These are phyloP conservation scores for Fusarium sp. DNA, from an alignment of 2,329 filamentous ascomycete species.

Conservation along the genomic window DNA sequence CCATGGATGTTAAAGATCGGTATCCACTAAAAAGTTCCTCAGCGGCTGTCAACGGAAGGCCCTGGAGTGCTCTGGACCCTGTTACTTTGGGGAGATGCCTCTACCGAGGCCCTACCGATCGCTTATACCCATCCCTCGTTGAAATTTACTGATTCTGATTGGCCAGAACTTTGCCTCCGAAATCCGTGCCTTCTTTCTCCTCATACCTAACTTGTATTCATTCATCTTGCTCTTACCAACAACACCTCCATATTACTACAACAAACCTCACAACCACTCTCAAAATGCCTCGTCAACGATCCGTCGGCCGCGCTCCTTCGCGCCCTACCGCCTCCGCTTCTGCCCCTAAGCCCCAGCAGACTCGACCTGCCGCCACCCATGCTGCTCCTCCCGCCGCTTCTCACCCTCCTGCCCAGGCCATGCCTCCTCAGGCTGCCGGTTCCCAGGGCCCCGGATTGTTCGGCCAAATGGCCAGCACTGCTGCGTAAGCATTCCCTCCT, in stretches of 20 bases:
- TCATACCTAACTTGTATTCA: constrained; percentile 22
- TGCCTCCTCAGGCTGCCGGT: constrained; percentile 49
- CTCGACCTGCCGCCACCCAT: constrained; percentile 77
- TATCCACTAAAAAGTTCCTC: constrained; percentile 25
- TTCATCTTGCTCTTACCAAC: constrained; percentile 5
- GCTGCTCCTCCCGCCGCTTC: constrained; percentile 62
- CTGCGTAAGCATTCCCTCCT: constrained; percentile 79
- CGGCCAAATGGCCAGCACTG: constrained; percentile 96
- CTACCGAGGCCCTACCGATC: constrained; percentile 45
- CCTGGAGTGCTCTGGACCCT: constrained; percentile 32
- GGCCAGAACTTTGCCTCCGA: constrained; percentile 38
- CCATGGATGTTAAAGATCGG: background rate
- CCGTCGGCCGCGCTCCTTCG: constrained; percentile 71
- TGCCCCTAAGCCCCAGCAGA: constrained; percentile 69
- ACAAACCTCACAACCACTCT: constrained; percentile 12
- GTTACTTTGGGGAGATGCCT: constrained; percentile 20
- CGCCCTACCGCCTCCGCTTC: constrained; percentile 74
- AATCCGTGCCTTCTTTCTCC: constrained; percentile 40
- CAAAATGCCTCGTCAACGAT: constrained; percentile 81
- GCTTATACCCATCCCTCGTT: constrained; percentile 26
- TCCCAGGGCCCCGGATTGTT: constrained; percentile 85
- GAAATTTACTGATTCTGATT: constrained; percentile 47
- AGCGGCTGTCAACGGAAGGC: constrained; percentile 39
- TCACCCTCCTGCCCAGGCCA: constrained; percentile 27
- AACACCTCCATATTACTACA: constrained; percentile 13